Evolutionary conservation across 106 monocot species (phyloP).

Genomic region (Platanthera zijinensis): DNA sequence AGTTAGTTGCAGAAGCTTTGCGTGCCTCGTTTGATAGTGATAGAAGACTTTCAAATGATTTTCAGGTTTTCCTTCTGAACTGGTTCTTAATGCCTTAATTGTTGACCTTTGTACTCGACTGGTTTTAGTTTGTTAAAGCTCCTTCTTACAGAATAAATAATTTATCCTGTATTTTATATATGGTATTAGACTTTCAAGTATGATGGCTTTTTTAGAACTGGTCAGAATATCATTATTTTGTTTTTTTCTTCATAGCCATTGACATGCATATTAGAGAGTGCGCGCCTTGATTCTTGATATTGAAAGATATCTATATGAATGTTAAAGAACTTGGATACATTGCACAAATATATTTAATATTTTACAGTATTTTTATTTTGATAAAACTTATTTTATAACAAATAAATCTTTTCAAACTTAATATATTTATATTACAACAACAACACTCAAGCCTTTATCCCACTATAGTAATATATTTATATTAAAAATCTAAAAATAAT

Average conservation of each 20-base stretch:
- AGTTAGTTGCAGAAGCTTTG: slow-evolving; percentile 68
- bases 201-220: background rate
- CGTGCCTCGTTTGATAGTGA: slow-evolving; percentile 59
- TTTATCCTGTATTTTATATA: background rate
- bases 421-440: too few species aligned
- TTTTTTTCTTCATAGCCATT: background rate
- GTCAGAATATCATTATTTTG: background rate
- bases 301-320: background rate
- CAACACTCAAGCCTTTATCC: too few species aligned
- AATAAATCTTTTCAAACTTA: too few species aligned
- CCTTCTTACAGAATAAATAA: background rate
- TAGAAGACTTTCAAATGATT: slow-evolving; percentile 63
- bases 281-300: background rate
- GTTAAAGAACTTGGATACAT: too few species aligned
- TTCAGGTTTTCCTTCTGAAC: slow-evolving; percentile 50
- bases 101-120: background rate
- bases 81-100: background rate
- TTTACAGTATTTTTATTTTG: too few species aligned
- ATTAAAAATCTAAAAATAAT: too few species aligned
- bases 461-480: too few species aligned
- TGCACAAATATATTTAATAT: too few species aligned
- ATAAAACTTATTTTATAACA: too few species aligned
- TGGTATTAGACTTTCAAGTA: background rate
- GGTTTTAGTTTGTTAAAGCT: background rate
- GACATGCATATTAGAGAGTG: background rate